These are phyloP conservation scores for Schizopora paradoxa DNA, from an alignment of 1,284 basidiomycete genomes.

Conservation along the genomic window DNA sequence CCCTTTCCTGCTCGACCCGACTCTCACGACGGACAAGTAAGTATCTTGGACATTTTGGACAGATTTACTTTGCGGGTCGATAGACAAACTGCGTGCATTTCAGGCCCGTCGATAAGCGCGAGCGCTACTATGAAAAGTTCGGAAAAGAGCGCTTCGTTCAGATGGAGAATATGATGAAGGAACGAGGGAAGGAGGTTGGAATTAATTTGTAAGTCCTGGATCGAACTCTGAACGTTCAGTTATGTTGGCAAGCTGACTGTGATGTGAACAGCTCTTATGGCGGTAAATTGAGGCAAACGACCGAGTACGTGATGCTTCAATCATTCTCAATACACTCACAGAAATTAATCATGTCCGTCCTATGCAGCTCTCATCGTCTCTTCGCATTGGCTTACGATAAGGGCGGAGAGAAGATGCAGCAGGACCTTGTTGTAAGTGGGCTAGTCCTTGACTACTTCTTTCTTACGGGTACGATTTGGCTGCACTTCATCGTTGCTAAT, in stretches of 20 bases:
- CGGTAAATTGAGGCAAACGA: conserved; percentile 15
- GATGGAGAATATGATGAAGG: conserved; percentile 13
- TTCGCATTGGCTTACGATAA: conserved; percentile 15
- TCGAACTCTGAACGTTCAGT: background rate
- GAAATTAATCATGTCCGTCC: background rate
- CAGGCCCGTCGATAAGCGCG: conserved; percentile 9
- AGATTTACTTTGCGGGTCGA: background rate
- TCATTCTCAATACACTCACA: background rate
- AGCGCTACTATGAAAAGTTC: conserved; percentile 10
- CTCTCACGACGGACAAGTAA: conserved; percentile 9
- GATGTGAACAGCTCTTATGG: conserved; percentile 12
- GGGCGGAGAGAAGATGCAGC: conserved; percentile 9
- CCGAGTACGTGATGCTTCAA: conserved; percentile 3
- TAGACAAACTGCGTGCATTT: background rate
- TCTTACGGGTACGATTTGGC: background rate
- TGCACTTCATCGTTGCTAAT: background rate
- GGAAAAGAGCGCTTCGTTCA: conserved; percentile 8
- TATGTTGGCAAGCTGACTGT: too few relatives aligned
- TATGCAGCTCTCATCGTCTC: conserved; percentile 12
- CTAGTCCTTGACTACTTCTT: background rate
- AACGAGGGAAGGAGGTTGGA: conserved; percentile 11
- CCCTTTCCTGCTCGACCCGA: conserved; percentile 15
- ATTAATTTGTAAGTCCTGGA: conserved; percentile 16
- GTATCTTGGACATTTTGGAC: conserved; percentile 1
- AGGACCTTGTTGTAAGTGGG: conserved; percentile 8